Percentiles rank a stretch among this genome's conserved stretches.
These are phyloP conservation scores for Trametes hirsuta DNA, from an alignment of 1,284 basidiomycete genomes.

Conservation along the genomic window DNA sequence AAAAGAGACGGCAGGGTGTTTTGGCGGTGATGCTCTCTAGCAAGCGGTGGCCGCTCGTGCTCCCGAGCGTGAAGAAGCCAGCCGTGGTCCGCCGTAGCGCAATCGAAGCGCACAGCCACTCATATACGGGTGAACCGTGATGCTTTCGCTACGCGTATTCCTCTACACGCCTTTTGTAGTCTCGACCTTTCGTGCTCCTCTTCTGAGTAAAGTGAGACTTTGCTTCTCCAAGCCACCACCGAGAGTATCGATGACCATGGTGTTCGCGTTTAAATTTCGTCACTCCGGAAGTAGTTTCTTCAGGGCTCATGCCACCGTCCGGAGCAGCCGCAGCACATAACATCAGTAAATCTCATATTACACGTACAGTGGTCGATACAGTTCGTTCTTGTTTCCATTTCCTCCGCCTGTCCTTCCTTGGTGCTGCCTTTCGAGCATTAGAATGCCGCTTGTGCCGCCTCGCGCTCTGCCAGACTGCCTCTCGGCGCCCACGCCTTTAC, in stretches of 20 bases:
- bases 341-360: background rate
- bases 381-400: background rate
- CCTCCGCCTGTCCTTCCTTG: background rate
- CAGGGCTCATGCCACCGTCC: no score
- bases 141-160: background rate
- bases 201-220: no score
- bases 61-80: slow-evolving; percentile 15
- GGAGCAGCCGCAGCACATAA: no score
- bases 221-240: no score
- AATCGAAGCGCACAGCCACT: slow-evolving; percentile 13
- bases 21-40: slow-evolving; percentile 9
- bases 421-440: slow-evolving; percentile 9
- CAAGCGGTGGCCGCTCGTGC: slow-evolving; percentile 1
- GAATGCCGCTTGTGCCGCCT: slow-evolving; percentile 70
- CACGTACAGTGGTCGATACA: background rate
- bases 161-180: background rate
- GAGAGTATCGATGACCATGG: no score
- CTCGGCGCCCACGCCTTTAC: slow-evolving; percentile 67
- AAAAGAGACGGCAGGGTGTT: background rate
- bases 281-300: no score
- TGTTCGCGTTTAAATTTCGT: no score
- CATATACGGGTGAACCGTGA: background rate
- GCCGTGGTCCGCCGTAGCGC: background rate
- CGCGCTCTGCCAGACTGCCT: slow-evolving; percentile 75
- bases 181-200: no score